A percentile compares a stretch with the other conserved stretches of the same genome.
phyloP scores from a whole-genome alignment of 129 eudicot genomes.

The Pulicaria dysenterica region DNA sequence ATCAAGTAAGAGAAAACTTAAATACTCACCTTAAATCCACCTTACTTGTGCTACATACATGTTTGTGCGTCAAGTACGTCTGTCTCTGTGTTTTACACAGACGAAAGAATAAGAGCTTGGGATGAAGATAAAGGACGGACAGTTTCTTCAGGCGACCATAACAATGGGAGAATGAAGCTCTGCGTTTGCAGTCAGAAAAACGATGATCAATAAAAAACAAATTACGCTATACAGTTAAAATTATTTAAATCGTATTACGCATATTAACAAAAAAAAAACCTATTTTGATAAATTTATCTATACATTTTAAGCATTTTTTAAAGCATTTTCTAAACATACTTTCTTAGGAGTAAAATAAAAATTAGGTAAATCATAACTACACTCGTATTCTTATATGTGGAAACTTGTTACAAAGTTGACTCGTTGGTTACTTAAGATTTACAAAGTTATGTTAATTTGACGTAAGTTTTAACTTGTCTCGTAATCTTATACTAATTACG shows the following conservation, averaged over 20 bases:
- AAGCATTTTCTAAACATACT: neutral
- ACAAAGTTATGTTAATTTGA: too few species aligned
- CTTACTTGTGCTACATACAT: neutral
- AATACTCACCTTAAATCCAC: constrained; percentile 22
- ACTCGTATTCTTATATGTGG: too few species aligned
- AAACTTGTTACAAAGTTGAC: too few species aligned
- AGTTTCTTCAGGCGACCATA: constrained; percentile 38
- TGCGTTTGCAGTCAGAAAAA: constrained; percentile 32
- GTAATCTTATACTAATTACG: too few species aligned
- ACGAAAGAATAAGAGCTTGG: constrained; percentile 11
- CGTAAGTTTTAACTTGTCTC: too few species aligned
- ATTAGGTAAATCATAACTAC: too few species aligned
- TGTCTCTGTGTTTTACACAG: constrained; percentile 6
- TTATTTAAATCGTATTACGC: too few species aligned
- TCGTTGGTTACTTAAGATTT: too few species aligned
- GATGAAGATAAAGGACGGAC: constrained; percentile 10
- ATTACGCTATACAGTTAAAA: neutral
- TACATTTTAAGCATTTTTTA: neutral
- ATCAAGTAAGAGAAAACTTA: constrained; percentile 4
- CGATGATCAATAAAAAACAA: constrained; percentile 36
- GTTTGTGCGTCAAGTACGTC: neutral
- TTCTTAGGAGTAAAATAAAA: too few species aligned
- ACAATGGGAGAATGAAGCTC: constrained; percentile 24
- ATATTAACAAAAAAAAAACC: too few species aligned
- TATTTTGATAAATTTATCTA: too few species aligned